Conservation (phyloP, 768 basidiomycete genomes). For the Lactarius tabidus region DNA sequence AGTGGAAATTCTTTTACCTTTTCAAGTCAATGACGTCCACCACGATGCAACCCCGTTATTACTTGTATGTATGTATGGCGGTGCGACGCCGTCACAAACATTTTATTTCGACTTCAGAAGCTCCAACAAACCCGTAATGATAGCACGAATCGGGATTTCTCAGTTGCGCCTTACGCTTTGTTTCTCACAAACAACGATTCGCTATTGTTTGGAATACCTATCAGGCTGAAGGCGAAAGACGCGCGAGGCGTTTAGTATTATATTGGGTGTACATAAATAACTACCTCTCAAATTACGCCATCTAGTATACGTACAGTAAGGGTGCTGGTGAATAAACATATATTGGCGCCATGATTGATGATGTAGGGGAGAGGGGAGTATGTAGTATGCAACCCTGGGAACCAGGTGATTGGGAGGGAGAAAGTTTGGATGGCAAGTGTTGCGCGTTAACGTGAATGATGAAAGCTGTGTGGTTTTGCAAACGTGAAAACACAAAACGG, state of each 20-base stretch:
- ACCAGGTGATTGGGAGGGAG: neutral
- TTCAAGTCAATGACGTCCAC: constrained; percentile 10
- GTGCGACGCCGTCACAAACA: neutral
- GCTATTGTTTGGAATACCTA: neutral
- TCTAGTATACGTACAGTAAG: constrained; percentile 21
- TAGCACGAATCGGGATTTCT: neutral
- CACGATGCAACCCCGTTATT: constrained; percentile 18
- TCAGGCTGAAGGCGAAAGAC: neutral
- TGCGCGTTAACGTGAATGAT: constrained; percentile 8
- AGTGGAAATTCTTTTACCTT: neutral
- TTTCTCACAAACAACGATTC: neutral
- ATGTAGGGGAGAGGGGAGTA: neutral
- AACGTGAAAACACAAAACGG: constrained; percentile 1
- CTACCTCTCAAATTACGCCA: constrained; percentile 18
- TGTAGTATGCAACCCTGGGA: constrained; percentile 6
- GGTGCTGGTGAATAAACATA: constrained; percentile 23
- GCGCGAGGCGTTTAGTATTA: constrained; percentile 12
- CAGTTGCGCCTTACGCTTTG: neutral
- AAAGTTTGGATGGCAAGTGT: neutral
- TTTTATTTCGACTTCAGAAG: neutral
- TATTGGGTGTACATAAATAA: constrained; percentile 20
- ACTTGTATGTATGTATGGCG: neutral
- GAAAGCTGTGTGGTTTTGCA: neutral
- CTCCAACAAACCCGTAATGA: neutral
- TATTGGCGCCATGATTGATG: constrained; percentile 11